Evolutionary conservation across 306 rosid genomes (phyloP).

Genomic region (Parietaria judaica): DNA sequence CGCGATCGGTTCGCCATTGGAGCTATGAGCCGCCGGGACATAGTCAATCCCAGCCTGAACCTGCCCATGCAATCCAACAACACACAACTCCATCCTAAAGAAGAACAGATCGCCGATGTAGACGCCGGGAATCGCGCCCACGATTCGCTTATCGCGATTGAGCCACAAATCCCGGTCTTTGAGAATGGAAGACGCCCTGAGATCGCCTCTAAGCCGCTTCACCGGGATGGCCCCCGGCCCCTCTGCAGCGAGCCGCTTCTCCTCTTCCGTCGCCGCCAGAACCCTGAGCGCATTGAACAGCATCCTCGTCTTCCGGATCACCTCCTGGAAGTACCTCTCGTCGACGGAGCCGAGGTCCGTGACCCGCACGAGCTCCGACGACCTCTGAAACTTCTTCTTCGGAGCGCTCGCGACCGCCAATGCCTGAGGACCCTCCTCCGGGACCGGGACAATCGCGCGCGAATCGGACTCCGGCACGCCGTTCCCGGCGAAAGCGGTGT

Average conservation of each 20-base stretch:
- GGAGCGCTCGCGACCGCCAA: constrained; percentile 19
- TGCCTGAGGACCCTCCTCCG: constrained; percentile 27
- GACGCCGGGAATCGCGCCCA: constrained; percentile 84
- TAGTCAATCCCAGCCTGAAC: constrained; percentile 93
- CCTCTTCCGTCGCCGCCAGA: constrained; percentile 39
- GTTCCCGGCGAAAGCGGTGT: constrained; percentile 34
- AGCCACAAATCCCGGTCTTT: constrained; percentile 69
- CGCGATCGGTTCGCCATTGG: constrained; percentile 87
- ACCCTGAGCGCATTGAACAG: constrained; percentile 68
- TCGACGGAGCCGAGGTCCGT: constrained; percentile 49
- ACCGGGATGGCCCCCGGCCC: constrained; percentile 10
- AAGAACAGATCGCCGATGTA: constrained; percentile 76
- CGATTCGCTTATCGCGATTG: constrained; percentile 78
- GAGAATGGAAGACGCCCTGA: constrained; percentile 54
- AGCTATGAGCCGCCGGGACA: constrained; percentile 68
- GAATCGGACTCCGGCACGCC: constrained; percentile 35
- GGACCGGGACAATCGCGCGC: constrained; percentile 57
- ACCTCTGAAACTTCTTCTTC: constrained; percentile 23
- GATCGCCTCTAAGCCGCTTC: constrained; percentile 44
- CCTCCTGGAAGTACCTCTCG: constrained; percentile 48
- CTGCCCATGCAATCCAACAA: constrained; percentile 87
- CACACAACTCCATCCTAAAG: constrained; percentile 75
- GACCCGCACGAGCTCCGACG: constrained; percentile 67
- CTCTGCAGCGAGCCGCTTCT: constrained; percentile 10
- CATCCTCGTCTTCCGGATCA: constrained; percentile 63